A percentile compares a stretch with the other conserved stretches of the same genome.
Evolutionary conservation across 352 stramenopile species (phyloP).

Genomic region (Pythium insidiosum): DNA sequence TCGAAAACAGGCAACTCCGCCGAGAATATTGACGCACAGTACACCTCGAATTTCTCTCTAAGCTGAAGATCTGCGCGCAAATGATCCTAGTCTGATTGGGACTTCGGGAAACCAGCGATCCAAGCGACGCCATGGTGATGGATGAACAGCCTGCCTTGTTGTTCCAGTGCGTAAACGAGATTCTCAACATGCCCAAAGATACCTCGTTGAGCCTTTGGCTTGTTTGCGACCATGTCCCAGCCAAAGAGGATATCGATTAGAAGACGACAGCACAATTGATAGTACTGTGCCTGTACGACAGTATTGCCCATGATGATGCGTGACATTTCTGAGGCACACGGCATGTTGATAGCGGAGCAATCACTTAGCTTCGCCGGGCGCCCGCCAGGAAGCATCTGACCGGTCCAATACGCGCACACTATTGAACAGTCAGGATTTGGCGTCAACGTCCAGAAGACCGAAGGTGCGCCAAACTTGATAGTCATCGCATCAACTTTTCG

Average conservation of each 20-base stretch:
- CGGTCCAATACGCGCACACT: constrained; percentile 15
- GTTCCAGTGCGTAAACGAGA: constrained; percentile 15
- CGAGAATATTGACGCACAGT: constrained; percentile 17
- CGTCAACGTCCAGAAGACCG: constrained; percentile 22
- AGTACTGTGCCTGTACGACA: constrained; percentile 9
- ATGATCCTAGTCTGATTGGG: constrained; percentile 14
- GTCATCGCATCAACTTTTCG: constrained; percentile 13
- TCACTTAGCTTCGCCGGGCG: not conserved
- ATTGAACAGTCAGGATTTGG: constrained; percentile 20
- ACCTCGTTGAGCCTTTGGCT: constrained; percentile 9
- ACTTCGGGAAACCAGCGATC: constrained; percentile 16
- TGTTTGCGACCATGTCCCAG: constrained; percentile 9
- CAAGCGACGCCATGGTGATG: constrained; percentile 19
- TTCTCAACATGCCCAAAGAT: constrained; percentile 15
- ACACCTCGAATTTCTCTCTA: constrained; percentile 6
- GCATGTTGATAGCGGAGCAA: constrained; percentile 8
- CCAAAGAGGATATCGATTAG: constrained; percentile 11
- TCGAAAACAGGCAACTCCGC: constrained; percentile 12
- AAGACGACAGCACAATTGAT: constrained; percentile 3
- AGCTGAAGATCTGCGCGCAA: constrained; percentile 1
- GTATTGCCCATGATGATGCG: constrained; percentile 9
- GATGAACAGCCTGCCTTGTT: constrained; percentile 13
- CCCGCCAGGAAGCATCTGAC: constrained; percentile 1
- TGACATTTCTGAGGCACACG: constrained; percentile 2
- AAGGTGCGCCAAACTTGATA: constrained; percentile 10